Base-by-base conservation (phyloP, 2,329 filamentous ascomycete species). In the Alternaria angustiovoidea region DNA sequence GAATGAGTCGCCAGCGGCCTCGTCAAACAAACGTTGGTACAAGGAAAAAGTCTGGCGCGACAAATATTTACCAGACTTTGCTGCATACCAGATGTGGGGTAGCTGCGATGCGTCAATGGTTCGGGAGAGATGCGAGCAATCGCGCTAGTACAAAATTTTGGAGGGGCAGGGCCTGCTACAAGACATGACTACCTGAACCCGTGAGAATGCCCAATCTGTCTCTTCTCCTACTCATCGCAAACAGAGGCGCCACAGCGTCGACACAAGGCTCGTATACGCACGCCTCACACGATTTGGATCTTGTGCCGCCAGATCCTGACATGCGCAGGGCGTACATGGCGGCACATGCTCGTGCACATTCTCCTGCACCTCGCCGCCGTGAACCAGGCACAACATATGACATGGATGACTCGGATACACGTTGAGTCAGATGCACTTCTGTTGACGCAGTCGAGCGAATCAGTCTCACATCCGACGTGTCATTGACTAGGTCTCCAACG, bases 1-100 rank as follows among this genome's bases (percentile, higher is more conserved):
- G 57, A 55, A 61, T 66, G 69, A 73, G 75, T 77, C 73, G 71
- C 73, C 74, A 73, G 71, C 73, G 67, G 74, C 67, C 74, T 72
- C 69, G 55, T 56, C 43, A 63, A 70, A 67, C 41, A 44, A 42
- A 62, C 28, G 20, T 51, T 57, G 54, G 61, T 61, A 72, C 68
- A 74, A 75, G 58, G 61, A 62, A 75, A 76, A 65, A 64, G 47
- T 66, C 48, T 64, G 59, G 60, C 62, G 54, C 55, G 52, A 66
- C 53, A 63, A 54, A 55, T 63, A 48, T 53, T 61, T 36, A 51
- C 41, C 48, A 69, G 62, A 54, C 55, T 60, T 65, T 65, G 69
- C 61, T 67, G 71, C 72, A 75, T 75, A 46, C 71, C 70, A 66
- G 52, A 61, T 63, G 65, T 67, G 65, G 68, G 70, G 67, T 63